Conservation (phyloP, 441 rosid genomes). For the Macaranga tanarius region DNA sequence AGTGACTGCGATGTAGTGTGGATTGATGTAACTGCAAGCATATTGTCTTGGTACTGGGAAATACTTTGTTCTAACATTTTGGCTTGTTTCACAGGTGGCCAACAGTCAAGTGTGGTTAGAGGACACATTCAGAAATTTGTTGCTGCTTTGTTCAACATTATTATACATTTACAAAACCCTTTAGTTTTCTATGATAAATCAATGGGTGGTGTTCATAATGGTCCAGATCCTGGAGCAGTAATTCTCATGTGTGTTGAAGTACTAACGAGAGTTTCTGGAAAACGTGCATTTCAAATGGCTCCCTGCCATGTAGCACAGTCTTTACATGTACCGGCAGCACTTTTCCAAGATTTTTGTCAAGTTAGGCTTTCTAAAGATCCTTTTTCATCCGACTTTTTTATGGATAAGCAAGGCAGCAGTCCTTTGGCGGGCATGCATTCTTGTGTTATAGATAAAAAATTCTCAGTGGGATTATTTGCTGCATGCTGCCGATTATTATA, state of each 20-base stretch:
- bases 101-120: slow-evolving; percentile 57
- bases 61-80: slow-evolving; percentile 29
- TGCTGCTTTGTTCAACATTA: slow-evolving; percentile 66
- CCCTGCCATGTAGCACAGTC: slow-evolving; percentile 75
- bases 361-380: slow-evolving; percentile 35
- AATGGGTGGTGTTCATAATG: slow-evolving; percentile 28
- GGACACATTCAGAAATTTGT: slow-evolving; percentile 61
- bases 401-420: slow-evolving; percentile 30
- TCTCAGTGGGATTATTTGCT: slow-evolving; percentile 54
- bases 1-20: background rate
- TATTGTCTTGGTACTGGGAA: background rate
- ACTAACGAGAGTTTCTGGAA: slow-evolving; percentile 73
- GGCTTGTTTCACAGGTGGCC: slow-evolving; percentile 57
- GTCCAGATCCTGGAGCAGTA: slow-evolving; percentile 82
- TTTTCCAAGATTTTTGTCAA: slow-evolving; percentile 56
- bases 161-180: slow-evolving; percentile 82
- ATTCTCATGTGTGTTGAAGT: slow-evolving; percentile 90
- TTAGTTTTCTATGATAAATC: slow-evolving; percentile 43
- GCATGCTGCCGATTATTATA: slow-evolving; percentile 73
- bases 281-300: slow-evolving; percentile 64
- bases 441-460: slow-evolving; percentile 45
- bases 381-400: slow-evolving; percentile 22
- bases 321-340: slow-evolving; percentile 62
- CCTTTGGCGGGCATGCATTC: slow-evolving; percentile 26
- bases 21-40: background rate